Conservation (phyloP, 805 yeast species). For the Kluyveromyces dobzhanskii region DNA sequence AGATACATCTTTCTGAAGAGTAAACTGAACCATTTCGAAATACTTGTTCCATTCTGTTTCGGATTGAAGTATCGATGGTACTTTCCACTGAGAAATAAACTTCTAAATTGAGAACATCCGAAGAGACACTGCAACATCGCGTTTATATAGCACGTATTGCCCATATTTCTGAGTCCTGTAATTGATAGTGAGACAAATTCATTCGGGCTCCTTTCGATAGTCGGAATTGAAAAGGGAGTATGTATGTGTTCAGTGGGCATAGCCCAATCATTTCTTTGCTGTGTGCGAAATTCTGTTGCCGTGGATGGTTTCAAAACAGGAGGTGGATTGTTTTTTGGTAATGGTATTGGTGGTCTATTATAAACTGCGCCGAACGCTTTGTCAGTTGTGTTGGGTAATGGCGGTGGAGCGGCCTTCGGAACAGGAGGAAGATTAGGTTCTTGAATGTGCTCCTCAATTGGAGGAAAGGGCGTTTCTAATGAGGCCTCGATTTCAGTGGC, state of each 20-base stretch:
- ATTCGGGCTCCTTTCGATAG: constrained; percentile 31
- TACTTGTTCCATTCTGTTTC: constrained; percentile 17
- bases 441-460: constrained; percentile 10
- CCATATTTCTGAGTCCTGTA: constrained; percentile 59
- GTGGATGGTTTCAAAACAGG: constrained; percentile 3
- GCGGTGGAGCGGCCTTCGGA: constrained; percentile 12
- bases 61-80: constrained; percentile 37
- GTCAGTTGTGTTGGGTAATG: constrained; percentile 9
- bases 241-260: background rate
- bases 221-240: constrained; percentile 26
- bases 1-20: constrained; percentile 49
- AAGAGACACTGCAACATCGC: constrained; percentile 65
- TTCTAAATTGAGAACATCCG: constrained; percentile 42
- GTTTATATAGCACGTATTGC: constrained; percentile 71
- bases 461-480: constrained; percentile 20
- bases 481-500: constrained; percentile 3
- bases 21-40: constrained; percentile 45
- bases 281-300: no score
- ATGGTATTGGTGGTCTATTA: background rate
- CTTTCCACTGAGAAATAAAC: constrained; percentile 38
- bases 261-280: no score
- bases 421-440: constrained; percentile 7
- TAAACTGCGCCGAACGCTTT: background rate
- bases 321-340: background rate
- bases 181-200: constrained; percentile 38